A percentile compares a stretch with the other conserved stretches of the same genome.
These are phyloP conservation scores for Diplodia scrobiculata DNA, from an alignment of 2,329 filamentous ascomycete genomes.

Conservation along the genomic window DNA sequence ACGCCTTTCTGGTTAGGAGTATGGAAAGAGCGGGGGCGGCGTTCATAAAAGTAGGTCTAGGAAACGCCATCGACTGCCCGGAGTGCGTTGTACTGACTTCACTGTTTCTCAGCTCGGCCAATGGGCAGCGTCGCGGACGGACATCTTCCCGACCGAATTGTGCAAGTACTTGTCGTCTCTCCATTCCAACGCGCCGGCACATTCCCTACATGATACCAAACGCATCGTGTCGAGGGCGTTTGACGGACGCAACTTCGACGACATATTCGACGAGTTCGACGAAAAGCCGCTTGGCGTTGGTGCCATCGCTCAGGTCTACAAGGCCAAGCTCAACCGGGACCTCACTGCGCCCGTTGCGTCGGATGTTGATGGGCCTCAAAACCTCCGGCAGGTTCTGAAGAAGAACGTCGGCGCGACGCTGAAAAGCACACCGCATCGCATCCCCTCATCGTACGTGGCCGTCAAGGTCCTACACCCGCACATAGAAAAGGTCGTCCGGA, in stretches of 20 bases:
- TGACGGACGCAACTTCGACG: slow-evolving; percentile 73
- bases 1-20: slow-evolving; percentile 76
- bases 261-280: slow-evolving; percentile 96
- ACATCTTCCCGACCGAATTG: slow-evolving; percentile 93
- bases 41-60: slow-evolving; percentile 97
- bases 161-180: slow-evolving; percentile 91
- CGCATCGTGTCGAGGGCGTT: slow-evolving; percentile 80
- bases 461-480: slow-evolving; percentile 93
- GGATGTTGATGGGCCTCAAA: slow-evolving; percentile 58
- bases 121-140: slow-evolving; percentile 94
- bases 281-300: slow-evolving; percentile 88
- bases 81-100: slow-evolving; percentile 22
- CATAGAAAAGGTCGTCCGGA: slow-evolving; percentile 84
- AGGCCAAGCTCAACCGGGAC: slow-evolving; percentile 82
- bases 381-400: slow-evolving; percentile 68
- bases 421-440: slow-evolving; percentile 80
- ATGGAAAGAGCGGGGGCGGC: slow-evolving; percentile 95
- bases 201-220: slow-evolving; percentile 79
- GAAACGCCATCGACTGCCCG: slow-evolving; percentile 49
- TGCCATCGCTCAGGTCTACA: slow-evolving; percentile 97
- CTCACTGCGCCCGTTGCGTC: slow-evolving; percentile 65
- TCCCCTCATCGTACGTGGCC: slow-evolving; percentile 89
- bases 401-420: slow-evolving; percentile 83
- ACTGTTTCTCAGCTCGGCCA: slow-evolving; percentile 72
- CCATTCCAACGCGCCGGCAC: slow-evolving; percentile 91